Evolutionary conservation across 2,329 filamentous ascomycete genomes (phyloP).

Genomic region (Pseudogymnoascus sp.): DNA sequence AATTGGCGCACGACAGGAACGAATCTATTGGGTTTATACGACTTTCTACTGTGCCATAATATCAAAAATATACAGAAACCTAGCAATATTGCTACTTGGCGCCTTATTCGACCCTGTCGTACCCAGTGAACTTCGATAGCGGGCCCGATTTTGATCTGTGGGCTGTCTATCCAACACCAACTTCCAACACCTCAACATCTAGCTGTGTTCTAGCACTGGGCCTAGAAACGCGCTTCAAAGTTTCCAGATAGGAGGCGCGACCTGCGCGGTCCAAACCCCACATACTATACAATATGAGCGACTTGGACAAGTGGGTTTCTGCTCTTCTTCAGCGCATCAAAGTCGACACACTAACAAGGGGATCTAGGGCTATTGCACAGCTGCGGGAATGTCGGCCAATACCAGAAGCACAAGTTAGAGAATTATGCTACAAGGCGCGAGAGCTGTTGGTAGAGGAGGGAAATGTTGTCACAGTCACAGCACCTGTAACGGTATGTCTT

Average conservation of each 20-base stretch:
- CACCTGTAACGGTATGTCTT: slow-evolving; percentile 72
- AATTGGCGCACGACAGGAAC: slow-evolving; percentile 8
- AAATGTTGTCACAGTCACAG: slow-evolving; percentile 91
- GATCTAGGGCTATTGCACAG: slow-evolving; percentile 77
- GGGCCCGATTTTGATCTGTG: background rate
- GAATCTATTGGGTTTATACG: background rate
- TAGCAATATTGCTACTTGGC: background rate
- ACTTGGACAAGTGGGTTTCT: slow-evolving; percentile 70
- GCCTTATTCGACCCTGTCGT: background rate
- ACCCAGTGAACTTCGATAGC: background rate
- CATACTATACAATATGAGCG: slow-evolving; percentile 59
- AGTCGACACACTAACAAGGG: slow-evolving; percentile 11
- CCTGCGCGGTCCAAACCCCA: slow-evolving; percentile 3
- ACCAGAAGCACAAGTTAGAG: slow-evolving; percentile 87
- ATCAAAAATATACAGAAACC: background rate
- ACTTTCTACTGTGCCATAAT: background rate
- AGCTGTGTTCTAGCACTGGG: background rate
- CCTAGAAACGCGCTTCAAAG: background rate
- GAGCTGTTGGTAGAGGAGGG: slow-evolving; percentile 96
- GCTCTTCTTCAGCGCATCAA: background rate
- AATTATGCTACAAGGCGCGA: slow-evolving; percentile 93
- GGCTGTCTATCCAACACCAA: background rate
- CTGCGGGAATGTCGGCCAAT: slow-evolving; percentile 93
- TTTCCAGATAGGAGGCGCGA: slow-evolving; percentile 14
- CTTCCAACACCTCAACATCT: background rate